Evolutionary conservation across 139 green algal species (phyloP).

Genomic region (Micractinium sp.): DNA sequence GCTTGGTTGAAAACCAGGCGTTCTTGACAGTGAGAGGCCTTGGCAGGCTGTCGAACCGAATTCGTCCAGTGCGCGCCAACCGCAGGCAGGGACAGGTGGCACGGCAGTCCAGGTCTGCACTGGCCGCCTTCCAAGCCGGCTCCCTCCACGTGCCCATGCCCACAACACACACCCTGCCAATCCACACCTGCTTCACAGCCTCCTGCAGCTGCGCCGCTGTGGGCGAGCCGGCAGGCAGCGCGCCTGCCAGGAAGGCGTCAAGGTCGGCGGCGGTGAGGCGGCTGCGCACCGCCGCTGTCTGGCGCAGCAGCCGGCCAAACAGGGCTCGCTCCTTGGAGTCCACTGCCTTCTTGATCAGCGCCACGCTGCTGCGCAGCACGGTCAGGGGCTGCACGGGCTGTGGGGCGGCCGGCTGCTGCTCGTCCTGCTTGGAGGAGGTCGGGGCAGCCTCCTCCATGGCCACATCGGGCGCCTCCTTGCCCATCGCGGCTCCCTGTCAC

Average conservation of each 20-base stretch:
- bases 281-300: constrained; percentile 72
- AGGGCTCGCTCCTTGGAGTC: constrained; percentile 82
- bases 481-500: constrained; percentile 24
- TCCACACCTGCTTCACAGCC: constrained; percentile 60
- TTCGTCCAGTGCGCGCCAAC: too few relatives aligned
- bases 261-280: constrained; percentile 65
- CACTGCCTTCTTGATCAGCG: constrained; percentile 80
- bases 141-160: too few relatives aligned
- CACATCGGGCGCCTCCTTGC: constrained; percentile 51
- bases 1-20: not conserved
- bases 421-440: not conserved
- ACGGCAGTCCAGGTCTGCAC: not conserved
- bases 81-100: too few relatives aligned
- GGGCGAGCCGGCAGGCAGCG: constrained; percentile 48
- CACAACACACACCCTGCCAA: too few relatives aligned
- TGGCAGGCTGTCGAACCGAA: not conserved
- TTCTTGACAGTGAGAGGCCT: not conserved
- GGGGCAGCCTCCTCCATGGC: not conserved
- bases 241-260: constrained; percentile 55
- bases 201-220: constrained; percentile 48
- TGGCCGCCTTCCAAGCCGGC: too few relatives aligned
- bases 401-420: constrained; percentile 2
- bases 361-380: constrained; percentile 31
- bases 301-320: constrained; percentile 74
- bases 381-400: not conserved